phyloP scores from a whole-genome alignment of 179 eudicot genomes.

The Silene vulgaris region DNA sequence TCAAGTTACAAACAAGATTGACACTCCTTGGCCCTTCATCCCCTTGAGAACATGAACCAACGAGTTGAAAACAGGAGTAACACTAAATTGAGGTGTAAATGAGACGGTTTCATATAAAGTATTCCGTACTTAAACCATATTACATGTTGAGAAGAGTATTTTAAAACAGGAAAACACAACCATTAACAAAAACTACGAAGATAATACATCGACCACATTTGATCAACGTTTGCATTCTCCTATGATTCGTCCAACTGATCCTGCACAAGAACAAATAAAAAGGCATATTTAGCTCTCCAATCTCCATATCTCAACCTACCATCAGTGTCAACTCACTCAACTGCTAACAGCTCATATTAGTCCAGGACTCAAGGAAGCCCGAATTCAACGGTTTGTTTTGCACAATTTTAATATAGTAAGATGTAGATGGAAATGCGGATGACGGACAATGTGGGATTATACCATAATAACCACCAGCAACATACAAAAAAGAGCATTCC shows the following conservation, averaged over 20 bases:
- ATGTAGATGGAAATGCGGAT: neutral
- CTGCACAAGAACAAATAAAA: constrained; percentile 31
- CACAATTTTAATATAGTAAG: neutral
- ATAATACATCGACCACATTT: constrained; percentile 10
- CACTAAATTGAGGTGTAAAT: neutral
- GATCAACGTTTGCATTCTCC: constrained; percentile 23
- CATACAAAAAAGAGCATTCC: neutral
- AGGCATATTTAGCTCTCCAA: constrained; percentile 5
- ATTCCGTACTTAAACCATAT: neutral
- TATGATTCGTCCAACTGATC: constrained; percentile 57
- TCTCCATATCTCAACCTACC: neutral
- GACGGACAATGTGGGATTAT: neutral
- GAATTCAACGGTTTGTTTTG: neutral
- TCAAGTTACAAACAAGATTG: too few species aligned
- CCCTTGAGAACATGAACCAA: too few species aligned
- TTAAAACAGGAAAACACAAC: neutral
- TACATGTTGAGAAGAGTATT: neutral
- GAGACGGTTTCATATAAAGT: neutral
- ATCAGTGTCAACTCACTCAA: neutral
- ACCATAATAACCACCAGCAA: neutral
- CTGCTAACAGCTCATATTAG: neutral
- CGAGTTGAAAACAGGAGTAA: neutral
- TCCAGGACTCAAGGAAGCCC: neutral
- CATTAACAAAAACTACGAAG: neutral
- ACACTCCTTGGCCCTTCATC: too few species aligned